Conservation (phyloP, 1,284 basidiomycete genomes). For the Takashimella koratensis region DNA sequence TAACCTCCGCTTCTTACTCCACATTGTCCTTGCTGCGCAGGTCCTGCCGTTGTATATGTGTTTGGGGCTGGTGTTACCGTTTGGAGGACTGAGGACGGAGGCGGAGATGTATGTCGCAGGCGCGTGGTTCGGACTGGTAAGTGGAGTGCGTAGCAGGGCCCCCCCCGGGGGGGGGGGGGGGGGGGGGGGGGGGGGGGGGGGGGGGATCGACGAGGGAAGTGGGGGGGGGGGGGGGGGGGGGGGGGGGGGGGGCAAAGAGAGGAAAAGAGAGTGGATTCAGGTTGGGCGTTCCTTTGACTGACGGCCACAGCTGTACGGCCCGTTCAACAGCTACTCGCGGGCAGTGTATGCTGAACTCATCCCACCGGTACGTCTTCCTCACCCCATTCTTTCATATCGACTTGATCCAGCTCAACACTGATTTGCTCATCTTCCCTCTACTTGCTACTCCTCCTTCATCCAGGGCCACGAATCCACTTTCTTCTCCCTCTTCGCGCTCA, state of each 20-base stretch:
- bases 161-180: too few relatives aligned
- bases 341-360: conserved; percentile 48
- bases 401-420: too few relatives aligned
- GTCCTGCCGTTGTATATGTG: conserved; percentile 77
- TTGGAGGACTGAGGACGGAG: conserved; percentile 65
- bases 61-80: conserved; percentile 65
- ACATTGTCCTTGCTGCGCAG: conserved; percentile 63
- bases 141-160: conserved; percentile 10
- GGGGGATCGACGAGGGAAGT: too few relatives aligned
- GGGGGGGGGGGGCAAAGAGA: neutral
- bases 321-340: conserved; percentile 46
- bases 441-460: too few relatives aligned
- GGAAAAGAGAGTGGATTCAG: neutral
- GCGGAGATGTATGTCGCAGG: conserved; percentile 81
- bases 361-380: conserved; percentile 41
- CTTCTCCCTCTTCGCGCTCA: conserved; percentile 75
- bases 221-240: too few relatives aligned
- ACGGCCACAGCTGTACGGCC: conserved; percentile 41
- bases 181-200: too few relatives aligned
- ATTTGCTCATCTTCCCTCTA: too few relatives aligned
- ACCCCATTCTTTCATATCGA: neutral
- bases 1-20: conserved; percentile 64
- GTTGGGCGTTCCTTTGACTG: conserved; percentile 1
- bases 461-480: conserved; percentile 48
- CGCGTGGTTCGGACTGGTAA: conserved; percentile 66